These are phyloP conservation scores for Sphaerobolus stellatus DNA, from an alignment of 1,284 basidiomycete genomes.

Conservation along the genomic window DNA sequence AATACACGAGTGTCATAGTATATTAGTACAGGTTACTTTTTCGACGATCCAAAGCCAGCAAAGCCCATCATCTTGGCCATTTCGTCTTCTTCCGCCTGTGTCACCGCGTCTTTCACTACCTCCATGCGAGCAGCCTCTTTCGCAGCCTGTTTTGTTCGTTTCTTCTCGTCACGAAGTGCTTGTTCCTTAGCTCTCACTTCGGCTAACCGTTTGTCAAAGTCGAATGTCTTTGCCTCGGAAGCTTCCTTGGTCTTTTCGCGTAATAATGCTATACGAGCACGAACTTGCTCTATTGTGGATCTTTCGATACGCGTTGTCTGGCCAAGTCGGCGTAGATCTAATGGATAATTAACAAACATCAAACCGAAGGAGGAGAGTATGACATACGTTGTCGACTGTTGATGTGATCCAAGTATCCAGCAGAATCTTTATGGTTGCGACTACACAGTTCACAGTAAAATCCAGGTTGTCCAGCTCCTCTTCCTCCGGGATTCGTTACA, in stretches of 20 bases:
- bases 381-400: slow-evolving; percentile 89
- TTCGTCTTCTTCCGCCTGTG: slow-evolving; percentile 51
- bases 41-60: slow-evolving; percentile 81
- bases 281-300: slow-evolving; percentile 90
- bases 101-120: slow-evolving; percentile 53
- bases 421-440: slow-evolving; percentile 90
- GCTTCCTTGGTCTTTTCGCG: slow-evolving; percentile 82
- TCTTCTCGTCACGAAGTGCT: slow-evolving; percentile 63
- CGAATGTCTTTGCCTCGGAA: slow-evolving; percentile 81
- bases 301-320: slow-evolving; percentile 91
- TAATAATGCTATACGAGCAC: slow-evolving; percentile 83
- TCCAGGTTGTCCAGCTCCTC: slow-evolving; percentile 84
- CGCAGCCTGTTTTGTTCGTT: slow-evolving; percentile 67
- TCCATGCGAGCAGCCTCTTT: slow-evolving; percentile 69
- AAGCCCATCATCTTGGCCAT: slow-evolving; percentile 93
- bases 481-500: slow-evolving; percentile 76
- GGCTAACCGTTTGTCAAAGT: slow-evolving; percentile 87
- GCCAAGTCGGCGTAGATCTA: slow-evolving; percentile 89
- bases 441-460: slow-evolving; percentile 91
- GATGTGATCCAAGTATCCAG: slow-evolving; percentile 93
- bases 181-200: slow-evolving; percentile 78
- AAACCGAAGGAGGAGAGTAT: slow-evolving; percentile 5
- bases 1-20: not conserved
- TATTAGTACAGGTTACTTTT: slow-evolving; percentile 51
- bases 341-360: not conserved